Evolutionary conservation across 2,329 filamentous ascomycete genomes (phyloP).

Genomic region (Blastomyces silverae): DNA sequence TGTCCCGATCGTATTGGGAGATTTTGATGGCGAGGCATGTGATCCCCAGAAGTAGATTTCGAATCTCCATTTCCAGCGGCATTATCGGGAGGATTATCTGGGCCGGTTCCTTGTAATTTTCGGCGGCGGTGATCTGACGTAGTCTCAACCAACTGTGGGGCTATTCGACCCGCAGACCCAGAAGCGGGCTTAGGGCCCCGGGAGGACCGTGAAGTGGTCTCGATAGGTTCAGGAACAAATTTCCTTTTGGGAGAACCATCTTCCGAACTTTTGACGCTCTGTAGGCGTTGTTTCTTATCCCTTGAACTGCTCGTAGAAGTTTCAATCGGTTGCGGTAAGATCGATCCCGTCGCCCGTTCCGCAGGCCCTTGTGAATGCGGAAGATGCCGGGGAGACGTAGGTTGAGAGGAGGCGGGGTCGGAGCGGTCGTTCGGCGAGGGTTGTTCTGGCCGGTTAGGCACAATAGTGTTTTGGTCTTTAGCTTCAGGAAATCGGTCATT

Average conservation of each 20-base stretch:
- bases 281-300: constrained; percentile 24
- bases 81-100: not conserved
- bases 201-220: constrained; percentile 23
- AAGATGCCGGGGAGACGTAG: constrained; percentile 4
- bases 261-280: not conserved
- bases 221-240: constrained; percentile 29
- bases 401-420: not conserved
- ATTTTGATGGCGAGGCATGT: constrained; percentile 1
- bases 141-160: constrained; percentile 65
- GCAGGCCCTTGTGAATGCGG: constrained; percentile 9
- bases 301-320: constrained; percentile 38
- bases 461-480: constrained; percentile 4
- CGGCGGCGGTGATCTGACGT: constrained; percentile 49
- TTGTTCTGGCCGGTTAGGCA: not conserved
- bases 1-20: constrained; percentile 1
- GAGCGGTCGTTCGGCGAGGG: not conserved
- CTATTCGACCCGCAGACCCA: constrained; percentile 53
- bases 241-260: constrained; percentile 18
- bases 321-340: constrained; percentile 41
- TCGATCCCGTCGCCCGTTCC: constrained; percentile 25
- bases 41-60: constrained; percentile 18
- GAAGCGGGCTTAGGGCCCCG: constrained; percentile 11
- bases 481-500: constrained; percentile 1
- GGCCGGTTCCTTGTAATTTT: constrained; percentile 1
- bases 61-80: not conserved